Base-by-base conservation (phyloP, 2,329 filamentous ascomycete genomes). In the Fusarium transvaalense region DNA sequence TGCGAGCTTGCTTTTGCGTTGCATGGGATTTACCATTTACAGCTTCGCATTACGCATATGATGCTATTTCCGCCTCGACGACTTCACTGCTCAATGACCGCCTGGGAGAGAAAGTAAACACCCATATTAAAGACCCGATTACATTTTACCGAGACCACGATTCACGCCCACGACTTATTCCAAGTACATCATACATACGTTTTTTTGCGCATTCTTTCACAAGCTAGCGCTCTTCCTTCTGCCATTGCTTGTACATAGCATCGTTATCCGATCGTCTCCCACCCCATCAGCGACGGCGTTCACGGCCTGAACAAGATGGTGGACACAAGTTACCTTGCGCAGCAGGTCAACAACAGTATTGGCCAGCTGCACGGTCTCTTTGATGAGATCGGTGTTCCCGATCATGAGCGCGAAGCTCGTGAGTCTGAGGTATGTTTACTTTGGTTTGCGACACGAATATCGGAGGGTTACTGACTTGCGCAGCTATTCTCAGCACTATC, bases 381-480 rank as follows among this genome's bases (percentile, higher is more conserved):
- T 76, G 96, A 99, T 79, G 95, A 99, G 78, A 99, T 99, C 76
- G 96, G 96, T 61, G 92, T 99, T n/a, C 89, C 95, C 29, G 89
- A 84, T 76, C 94, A 97, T 89, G 96, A 98, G 80, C 92, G 96
- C 76, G 94, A 98, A 77, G 86, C 88, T 50, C 88, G 96, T 75
- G 95, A 98, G 78, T 88, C 92, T 77, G 93, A 97, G 89, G 94
- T 97, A 83, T 76, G 86, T 64, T 53, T 31, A 25, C 35, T 51
- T 61, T 8, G 6, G n/a, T 32, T 54, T 32, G 38, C 34, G 46
- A 57, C 14, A 17, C 10, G 21, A 50, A 34, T 19, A 17, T 31
- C 27, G 13, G 32, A 32, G 15, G 41, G 12, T 54, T 46, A 25
- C 63, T 72, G 42, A 74, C 57, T 41, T 21, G 25, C 10, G 12